Evolutionary conservation across 805 yeast genomes (phyloP), one percentile per base, ranked within the genome.

Genomic region (Maudiozyma bulderi): DNA sequence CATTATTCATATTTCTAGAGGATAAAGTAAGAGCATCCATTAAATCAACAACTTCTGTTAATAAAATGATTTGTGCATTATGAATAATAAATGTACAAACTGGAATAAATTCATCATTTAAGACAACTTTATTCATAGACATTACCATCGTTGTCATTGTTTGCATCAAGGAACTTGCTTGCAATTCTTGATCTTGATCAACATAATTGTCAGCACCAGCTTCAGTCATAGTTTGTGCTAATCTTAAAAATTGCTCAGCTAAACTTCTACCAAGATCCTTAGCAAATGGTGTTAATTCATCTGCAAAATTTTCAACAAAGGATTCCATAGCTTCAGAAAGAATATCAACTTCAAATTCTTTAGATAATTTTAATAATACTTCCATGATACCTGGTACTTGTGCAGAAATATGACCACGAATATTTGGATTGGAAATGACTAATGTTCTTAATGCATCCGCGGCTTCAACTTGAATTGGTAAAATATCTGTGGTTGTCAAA

Each of bases 311-410:
- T 60, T 89, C 96, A 34, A 93, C 96, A 63, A 93, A 87, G 49
- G 88, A 89, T 69, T 93, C 98, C 82, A 93, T 88, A n/a, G 91
- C 95, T 45, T 81, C 84, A 7, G 95, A 78, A 26, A 93, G 73
- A 37, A 87, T 77, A 60, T 95, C 99, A 53, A 84, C 77, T 60
- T 93, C 99, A 57, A 88, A 82, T 48, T 80, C 78, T 61, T 85
- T 82, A 6, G 95, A 83, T 40, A 93, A 67, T 38, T 78, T 80
- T 56, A 93, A 71, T 49, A 93, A 70, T 55, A 78, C 82, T 53
- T 87, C 86, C 84, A 93, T 85, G 3, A 91, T 81, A 9, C 82
- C 82, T 38, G 93, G 82, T 51, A 93, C 86, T 50, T 85, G 82
- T 2, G 75, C 64, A 6, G 86, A 76, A 42, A 95, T 73, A 10